Conservation (phyloP, 1,284 basidiomycete genomes). For the Microbotryum violaceum region DNA sequence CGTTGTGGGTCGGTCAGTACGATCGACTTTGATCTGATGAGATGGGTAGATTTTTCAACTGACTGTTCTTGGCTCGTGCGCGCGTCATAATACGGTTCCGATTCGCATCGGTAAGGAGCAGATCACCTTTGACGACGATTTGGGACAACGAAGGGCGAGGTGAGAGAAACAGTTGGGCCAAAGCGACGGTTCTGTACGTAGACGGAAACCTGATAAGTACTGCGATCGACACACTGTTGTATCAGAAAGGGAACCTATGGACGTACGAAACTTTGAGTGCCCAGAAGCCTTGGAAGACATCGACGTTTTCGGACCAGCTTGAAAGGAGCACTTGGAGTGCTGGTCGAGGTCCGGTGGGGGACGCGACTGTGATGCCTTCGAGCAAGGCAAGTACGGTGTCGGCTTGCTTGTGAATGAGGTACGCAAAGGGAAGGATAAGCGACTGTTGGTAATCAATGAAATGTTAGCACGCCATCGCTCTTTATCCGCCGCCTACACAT, state of each 20-base stretch:
- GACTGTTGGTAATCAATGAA: constrained; percentile 48
- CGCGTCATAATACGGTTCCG: constrained; percentile 91
- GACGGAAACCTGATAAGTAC: not conserved
- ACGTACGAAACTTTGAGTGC: constrained; percentile 61
- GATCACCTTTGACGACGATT: constrained; percentile 81
- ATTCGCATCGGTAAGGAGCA: constrained; percentile 71
- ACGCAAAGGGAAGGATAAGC: constrained; percentile 84
- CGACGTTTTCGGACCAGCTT: constrained; percentile 88
- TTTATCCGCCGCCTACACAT: too few relatives aligned
- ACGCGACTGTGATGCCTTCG: constrained; percentile 52
- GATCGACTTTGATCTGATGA: too few relatives aligned
- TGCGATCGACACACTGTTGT: not conserved
- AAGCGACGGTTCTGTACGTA: constrained; percentile 57
- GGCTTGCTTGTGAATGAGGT: constrained; percentile 75
- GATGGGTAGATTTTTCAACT: constrained; percentile 14
- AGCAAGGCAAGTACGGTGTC: constrained; percentile 68
- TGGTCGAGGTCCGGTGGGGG: constrained; percentile 49
- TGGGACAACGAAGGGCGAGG: constrained; percentile 57
- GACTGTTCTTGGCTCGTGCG: constrained; percentile 75
- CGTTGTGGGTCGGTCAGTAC: not conserved
- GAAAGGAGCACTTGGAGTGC: constrained; percentile 70
- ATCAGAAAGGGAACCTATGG: not conserved
- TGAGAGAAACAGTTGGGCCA: constrained; percentile 66
- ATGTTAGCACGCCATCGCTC: not conserved
- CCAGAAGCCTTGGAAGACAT: constrained; percentile 92